Base-by-base conservation (phyloP, 495 filamentous ascomycete species). In the Collariella sp. region DNA sequence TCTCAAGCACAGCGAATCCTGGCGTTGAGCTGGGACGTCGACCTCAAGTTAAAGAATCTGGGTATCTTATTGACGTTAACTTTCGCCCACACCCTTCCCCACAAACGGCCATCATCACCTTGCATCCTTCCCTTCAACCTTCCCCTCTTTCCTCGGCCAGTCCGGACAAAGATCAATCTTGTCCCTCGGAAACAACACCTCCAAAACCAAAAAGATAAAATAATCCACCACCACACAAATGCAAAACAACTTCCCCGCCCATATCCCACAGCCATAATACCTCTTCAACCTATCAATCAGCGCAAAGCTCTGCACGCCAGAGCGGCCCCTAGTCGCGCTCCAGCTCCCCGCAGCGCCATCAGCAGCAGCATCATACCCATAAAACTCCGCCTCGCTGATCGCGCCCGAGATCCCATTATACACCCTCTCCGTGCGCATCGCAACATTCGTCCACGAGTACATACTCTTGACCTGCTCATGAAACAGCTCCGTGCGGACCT, bases 191-290 rank as follows among this genome's bases (percentile, higher is more conserved):
- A 84, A 91, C 72, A 82, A 86, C 70, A 94, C 79, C 68, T 97
- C 94, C 40, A 96, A 72, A 49, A 91, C 81, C 26, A 94, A 75
- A 57, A 86, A 95, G 45, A 98, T 74, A 56, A 98, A 65, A 61
- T 91, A 96, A 65, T 98, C 93, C 42, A 98, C 85, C 56, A 96
- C 83, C 15, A 91, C 91, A 55, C 90, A 96, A 2, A 98, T 70
- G 61, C 91, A 95, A 64, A 98, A 98, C 20, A 98, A 70, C 70
- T 98, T 98, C 7, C 93, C 93, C 10, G 93, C 93, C 93, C 93
- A 98, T 36, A 97, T 89, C n/a, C 93, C 93, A 63, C 93, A 98
- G n/a, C 93, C 93, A 63, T 97, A 98, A 63, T 98, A 97, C 23
- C 91, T 72, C 69, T 98, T 98, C 20, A 98, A 67, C 18, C 93